Conservation (phyloP, 495 filamentous ascomycete species). For the Penicillium arizonense region DNA sequence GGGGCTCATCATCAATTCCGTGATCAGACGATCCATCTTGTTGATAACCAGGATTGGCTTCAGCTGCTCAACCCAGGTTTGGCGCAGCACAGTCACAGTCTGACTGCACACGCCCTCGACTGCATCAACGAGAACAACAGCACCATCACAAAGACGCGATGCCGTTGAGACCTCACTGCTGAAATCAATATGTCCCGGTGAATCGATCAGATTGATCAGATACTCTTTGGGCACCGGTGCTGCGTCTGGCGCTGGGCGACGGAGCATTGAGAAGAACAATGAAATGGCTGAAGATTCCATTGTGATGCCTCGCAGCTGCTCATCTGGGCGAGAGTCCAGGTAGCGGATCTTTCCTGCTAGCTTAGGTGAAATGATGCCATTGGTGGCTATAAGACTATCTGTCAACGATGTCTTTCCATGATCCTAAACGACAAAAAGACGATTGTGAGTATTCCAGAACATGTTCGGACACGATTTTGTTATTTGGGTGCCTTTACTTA, state of each 20-base stretch:
- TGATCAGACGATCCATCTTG: slow-evolving; percentile 94
- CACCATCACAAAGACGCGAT: slow-evolving; percentile 91
- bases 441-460: slow-evolving; percentile 5
- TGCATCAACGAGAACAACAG: slow-evolving; percentile 93
- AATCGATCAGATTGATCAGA: slow-evolving; percentile 97
- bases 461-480: background rate
- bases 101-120: slow-evolving; percentile 98
- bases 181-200: slow-evolving; percentile 97
- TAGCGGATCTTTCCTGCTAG: slow-evolving; percentile 97
- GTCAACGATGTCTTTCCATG: slow-evolving; percentile 98
- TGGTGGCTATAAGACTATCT: slow-evolving; percentile 94
- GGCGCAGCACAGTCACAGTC: slow-evolving; percentile 92
- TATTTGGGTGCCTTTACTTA: slow-evolving; percentile 46
- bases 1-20: slow-evolving; percentile 89
- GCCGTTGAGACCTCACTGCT: slow-evolving; percentile 97
- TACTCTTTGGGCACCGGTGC: slow-evolving; percentile 77
- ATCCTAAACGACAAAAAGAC: slow-evolving; percentile 47
- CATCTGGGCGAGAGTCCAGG: slow-evolving; percentile 93
- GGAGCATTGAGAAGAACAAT: slow-evolving; percentile 88
- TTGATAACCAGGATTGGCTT: slow-evolving; percentile 95
- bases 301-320: slow-evolving; percentile 95
- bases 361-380: slow-evolving; percentile 98
- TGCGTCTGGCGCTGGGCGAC: slow-evolving; percentile 64
- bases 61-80: slow-evolving; percentile 94
- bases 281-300: slow-evolving; percentile 99